A percentile compares a stretch with the other conserved stretches of the same genome.
These are phyloP conservation scores for Mollisiaceae sp. DNA, from an alignment of 2,329 filamentous ascomycete species.

Conservation along the genomic window DNA sequence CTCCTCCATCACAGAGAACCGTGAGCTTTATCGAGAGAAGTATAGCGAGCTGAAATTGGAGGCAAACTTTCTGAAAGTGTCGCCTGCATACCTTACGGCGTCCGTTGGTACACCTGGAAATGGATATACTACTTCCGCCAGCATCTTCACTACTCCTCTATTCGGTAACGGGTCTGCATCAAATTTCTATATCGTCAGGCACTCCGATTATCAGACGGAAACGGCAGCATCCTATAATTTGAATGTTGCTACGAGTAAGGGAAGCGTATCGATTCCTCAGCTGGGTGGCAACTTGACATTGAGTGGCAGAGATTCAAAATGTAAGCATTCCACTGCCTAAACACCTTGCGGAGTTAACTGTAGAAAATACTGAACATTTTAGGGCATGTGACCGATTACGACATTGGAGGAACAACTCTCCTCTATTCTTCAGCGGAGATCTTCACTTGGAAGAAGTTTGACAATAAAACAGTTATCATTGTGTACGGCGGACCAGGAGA, in stretches of 20 bases:
- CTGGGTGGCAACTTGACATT: slow-evolving; percentile 61
- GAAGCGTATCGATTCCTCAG: slow-evolving; percentile 63
- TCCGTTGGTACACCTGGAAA: slow-evolving; percentile 54
- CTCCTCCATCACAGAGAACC: slow-evolving; percentile 70
- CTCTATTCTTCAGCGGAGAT: slow-evolving; percentile 74
- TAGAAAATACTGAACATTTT: neutral
- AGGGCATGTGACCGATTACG: slow-evolving; percentile 63
- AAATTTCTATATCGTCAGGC: slow-evolving; percentile 70
- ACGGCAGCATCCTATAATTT: slow-evolving; percentile 66
- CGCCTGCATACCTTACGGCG: slow-evolving; percentile 70
- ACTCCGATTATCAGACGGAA: slow-evolving; percentile 66
- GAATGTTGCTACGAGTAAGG: slow-evolving; percentile 63
- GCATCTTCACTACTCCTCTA: slow-evolving; percentile 60
- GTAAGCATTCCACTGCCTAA: slow-evolving; percentile 9
- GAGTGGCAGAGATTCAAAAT: slow-evolving; percentile 67
- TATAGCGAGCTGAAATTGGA: slow-evolving; percentile 80
- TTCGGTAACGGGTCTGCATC: slow-evolving; percentile 56
- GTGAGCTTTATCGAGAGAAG: slow-evolving; percentile 72
- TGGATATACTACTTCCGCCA: slow-evolving; percentile 58
- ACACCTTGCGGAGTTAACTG: neutral
- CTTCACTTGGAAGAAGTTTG: slow-evolving; percentile 71
- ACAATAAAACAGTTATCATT: slow-evolving; percentile 62
- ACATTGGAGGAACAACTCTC: slow-evolving; percentile 61
- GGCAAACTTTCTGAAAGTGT: slow-evolving; percentile 75
- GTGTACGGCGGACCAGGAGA: slow-evolving; percentile 68